Conservation (phyloP, 306 rosid genomes). For the Cajanus cajan region DNA sequence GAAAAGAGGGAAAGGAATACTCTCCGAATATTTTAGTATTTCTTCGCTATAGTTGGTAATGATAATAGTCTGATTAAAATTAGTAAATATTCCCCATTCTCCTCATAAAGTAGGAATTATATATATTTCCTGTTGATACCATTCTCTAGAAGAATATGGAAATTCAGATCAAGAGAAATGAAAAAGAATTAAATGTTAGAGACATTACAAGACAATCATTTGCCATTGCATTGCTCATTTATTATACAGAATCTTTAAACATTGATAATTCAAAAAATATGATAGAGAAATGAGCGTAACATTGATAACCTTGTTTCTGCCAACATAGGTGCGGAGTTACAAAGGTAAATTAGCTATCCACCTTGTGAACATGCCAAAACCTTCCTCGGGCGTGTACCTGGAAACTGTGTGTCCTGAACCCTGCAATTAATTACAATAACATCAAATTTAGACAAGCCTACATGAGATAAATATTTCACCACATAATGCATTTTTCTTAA, state of each 20-base stretch:
- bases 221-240: not conserved
- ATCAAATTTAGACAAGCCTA: not conserved
- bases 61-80: no score
- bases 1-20: no score
- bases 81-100: not conserved
- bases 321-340: not conserved
- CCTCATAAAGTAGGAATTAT: not conserved
- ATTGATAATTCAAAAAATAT: not conserved
- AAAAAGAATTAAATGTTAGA: not conserved
- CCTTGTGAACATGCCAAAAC: conserved; percentile 24
- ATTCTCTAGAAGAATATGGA: not conserved
- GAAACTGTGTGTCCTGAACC: conserved; percentile 26
- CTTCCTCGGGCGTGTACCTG: conserved; percentile 14
- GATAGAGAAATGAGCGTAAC: not conserved
- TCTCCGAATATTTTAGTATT: no score
- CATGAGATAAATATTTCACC: not conserved
- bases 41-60: no score
- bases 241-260: not conserved
- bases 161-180: not conserved
- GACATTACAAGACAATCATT: not conserved
- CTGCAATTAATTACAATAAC: not conserved
- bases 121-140: not conserved
- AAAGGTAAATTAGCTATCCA: conserved; percentile 18
- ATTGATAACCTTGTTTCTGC: not conserved
- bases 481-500: not conserved